phyloP scores from a whole-genome alignment of 139 green algal species.

The Chlorella sp. region DNA sequence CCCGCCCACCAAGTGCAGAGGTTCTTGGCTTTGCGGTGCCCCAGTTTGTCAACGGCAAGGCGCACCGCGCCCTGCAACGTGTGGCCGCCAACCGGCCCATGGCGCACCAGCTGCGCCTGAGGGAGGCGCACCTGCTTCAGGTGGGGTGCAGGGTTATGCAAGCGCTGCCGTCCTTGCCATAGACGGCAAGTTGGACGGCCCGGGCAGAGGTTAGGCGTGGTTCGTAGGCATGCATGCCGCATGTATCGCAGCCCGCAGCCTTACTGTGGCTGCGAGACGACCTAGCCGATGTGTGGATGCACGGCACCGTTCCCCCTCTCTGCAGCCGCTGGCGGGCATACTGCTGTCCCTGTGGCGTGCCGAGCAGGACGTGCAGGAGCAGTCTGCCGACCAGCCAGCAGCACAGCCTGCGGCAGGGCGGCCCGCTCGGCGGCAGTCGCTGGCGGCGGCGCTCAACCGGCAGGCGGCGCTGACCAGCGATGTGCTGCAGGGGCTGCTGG shows the following conservation, averaged over 20 bases:
- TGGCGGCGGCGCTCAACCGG: background rate
- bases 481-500: background rate
- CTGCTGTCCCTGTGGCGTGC: constrained; percentile 60
- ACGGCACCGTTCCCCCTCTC: too few species aligned
- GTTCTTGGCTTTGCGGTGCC: constrained; percentile 81
- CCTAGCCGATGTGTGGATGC: too few species aligned
- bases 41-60: constrained; percentile 60
- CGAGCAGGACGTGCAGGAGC: background rate
- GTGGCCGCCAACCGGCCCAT: background rate
- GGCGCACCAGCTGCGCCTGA: background rate
- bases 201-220: too few species aligned
- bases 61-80: constrained; percentile 1
- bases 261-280: too few species aligned
- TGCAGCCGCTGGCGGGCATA: constrained; percentile 63
- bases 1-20: too few species aligned
- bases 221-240: too few species aligned
- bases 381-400: background rate
- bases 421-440: background rate
- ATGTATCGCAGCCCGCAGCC: too few species aligned
- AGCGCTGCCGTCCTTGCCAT: too few species aligned
- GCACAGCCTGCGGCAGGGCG: background rate
- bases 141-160: too few species aligned
- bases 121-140: constrained; percentile 47
- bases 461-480: constrained; percentile 1
- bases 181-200: too few species aligned